Percentiles rank a stretch among this genome's conserved stretches.
Conservation (phyloP, 495 filamentous ascomycete species). For the Hyaloscypha variabilis region DNA sequence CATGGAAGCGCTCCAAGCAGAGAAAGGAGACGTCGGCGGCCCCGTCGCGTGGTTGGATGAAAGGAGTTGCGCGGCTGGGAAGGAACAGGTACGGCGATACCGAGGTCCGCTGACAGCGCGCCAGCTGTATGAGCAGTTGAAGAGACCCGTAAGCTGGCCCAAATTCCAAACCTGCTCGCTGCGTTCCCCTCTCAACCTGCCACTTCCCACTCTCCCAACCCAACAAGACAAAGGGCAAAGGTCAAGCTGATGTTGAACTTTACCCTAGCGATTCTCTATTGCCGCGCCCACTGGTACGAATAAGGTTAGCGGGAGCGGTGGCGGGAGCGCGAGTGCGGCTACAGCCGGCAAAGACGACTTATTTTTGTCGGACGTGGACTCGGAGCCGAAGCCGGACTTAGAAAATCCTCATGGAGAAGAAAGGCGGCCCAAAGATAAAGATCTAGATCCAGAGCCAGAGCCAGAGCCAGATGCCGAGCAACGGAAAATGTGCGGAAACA, state of each 20-base stretch:
- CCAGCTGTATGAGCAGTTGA: conserved; percentile 2
- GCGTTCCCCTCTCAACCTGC: not conserved
- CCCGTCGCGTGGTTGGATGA: conserved; percentile 4
- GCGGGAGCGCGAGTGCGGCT: not conserved
- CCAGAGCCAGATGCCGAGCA: conserved; percentile 1
- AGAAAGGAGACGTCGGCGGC: not conserved
- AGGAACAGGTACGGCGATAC: not conserved
- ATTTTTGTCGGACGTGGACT: not conserved
- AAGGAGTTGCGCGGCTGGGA: not conserved
- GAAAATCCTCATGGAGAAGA: not conserved
- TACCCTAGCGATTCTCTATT: not conserved
- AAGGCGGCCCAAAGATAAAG: not conserved
- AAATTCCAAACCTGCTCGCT: not conserved
- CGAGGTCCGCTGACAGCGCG: conserved; percentile 7
- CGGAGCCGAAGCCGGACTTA: not conserved
- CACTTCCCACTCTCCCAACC: conserved; percentile 2
- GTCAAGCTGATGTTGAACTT: not conserved
- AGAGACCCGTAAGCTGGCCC: conserved; percentile 3
- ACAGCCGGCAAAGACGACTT: not conserved
- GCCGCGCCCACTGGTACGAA: not conserved
- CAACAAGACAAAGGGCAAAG: not conserved
- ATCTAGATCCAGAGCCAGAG: not conserved
- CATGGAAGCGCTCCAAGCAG: not conserved
- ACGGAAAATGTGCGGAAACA: conserved; percentile 9
- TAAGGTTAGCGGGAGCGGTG: conserved; percentile 1